Base-by-base conservation (phyloP, 73 alveolate genomes). In the Stentor coeruleus region DNA sequence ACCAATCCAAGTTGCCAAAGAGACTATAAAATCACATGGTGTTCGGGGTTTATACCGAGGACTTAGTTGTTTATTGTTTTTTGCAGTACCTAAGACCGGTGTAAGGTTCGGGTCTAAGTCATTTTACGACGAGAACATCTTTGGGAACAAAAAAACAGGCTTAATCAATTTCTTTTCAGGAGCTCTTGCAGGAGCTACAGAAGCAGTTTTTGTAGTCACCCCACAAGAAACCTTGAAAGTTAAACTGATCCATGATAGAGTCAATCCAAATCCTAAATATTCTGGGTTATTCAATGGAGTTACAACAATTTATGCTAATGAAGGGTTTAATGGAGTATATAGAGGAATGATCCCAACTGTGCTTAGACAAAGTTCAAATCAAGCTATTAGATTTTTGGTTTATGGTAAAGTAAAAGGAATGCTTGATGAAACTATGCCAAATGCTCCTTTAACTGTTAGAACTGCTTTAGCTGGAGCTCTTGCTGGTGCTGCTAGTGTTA, bases 191-290 rank as follows among this genome's bases (percentile, higher is more conserved):
- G 99, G 99, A 38, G 97, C 94, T 33, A 76, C 86, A 35, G 99
- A 94, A 79, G 96, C 99, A 6, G 40, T 91, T n/a, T 74, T 94
- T 3, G 99, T 94, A 15, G 99, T 93, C n/a, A 94, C 99, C 59
- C 99, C 99, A 26, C 89, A 90, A 85, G 99, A 94, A 76, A 94
- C 99, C 58, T 77, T 94, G 66, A 94, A 94, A 87, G 93, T 92
- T 26, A 94, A 94, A 77, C 83, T 94, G 76, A 91, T 94, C 77
- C 97, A 94, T 84, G 99, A 94, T 80, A 90, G 94, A 85, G 86
- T 94, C 35, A 85, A 91, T 38, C 89, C 74, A 30, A 66, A 73
- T 42, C 99, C 99, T 3, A 84, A 94, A 84, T 94, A 90, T 81
- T 89, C 82, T 81, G 96, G 96, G 37, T 81, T 94, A 82, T 85